Percentiles rank a stretch among this genome's conserved stretches.
Conservation (phyloP, 129 eudicot species). For the Ambrosia artemisiifolia region DNA sequence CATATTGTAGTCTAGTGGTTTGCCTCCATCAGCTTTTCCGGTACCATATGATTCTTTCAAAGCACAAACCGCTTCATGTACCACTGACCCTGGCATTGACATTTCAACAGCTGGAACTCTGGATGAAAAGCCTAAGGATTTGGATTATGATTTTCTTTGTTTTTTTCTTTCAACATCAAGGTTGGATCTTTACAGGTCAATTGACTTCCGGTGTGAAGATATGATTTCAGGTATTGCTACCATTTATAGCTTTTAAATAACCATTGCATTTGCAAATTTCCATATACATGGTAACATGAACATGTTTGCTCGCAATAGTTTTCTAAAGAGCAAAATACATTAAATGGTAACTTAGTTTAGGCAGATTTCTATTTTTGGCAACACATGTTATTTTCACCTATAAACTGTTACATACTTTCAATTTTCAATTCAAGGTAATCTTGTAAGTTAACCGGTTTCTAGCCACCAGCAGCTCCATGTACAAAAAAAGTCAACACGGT, state of each 20-base stretch:
- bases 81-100: constrained; percentile 25
- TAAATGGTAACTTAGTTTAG: background rate
- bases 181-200: constrained; percentile 77
- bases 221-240: constrained; percentile 73
- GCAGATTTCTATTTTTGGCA: background rate
- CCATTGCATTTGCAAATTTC: constrained; percentile 1
- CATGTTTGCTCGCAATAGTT: background rate
- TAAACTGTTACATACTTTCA: background rate
- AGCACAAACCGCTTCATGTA: constrained; percentile 36
- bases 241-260: background rate
- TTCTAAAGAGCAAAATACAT: background rate
- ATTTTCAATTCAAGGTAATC: background rate
- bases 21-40: constrained; percentile 79
- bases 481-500: background rate
- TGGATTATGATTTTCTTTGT: constrained; percentile 84
- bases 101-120: constrained; percentile 28
- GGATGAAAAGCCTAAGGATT: constrained; percentile 46
- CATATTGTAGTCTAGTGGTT: constrained; percentile 67
- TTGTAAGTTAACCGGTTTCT: background rate
- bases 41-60: constrained; percentile 80
- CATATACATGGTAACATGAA: background rate
- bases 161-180: constrained; percentile 83
- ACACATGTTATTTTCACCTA: background rate
- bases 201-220: constrained; percentile 93
- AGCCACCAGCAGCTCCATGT: background rate